Percentiles rank a stretch among this genome's conserved stretches.
Conservation (phyloP, 345 rosid genomes). For the Citrus inodora region DNA sequence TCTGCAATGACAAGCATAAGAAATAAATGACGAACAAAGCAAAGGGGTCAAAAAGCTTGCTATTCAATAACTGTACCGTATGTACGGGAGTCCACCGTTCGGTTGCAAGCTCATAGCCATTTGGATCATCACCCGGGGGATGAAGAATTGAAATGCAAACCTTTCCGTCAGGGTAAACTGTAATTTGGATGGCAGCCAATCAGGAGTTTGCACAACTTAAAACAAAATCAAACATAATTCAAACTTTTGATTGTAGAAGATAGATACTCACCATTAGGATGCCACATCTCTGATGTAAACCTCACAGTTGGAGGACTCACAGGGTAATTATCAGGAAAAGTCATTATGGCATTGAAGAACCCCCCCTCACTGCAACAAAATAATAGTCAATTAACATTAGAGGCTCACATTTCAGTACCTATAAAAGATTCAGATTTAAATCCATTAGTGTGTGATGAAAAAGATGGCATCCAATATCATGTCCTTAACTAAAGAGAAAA, state of each 20-base stretch:
- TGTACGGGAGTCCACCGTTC: slow-evolving; percentile 91
- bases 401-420: not conserved
- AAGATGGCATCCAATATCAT: not conserved
- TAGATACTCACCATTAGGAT: slow-evolving; percentile 67
- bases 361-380: slow-evolving; percentile 72
- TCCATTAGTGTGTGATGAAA: not conserved
- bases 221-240: not conserved
- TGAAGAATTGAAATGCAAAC: slow-evolving; percentile 93
- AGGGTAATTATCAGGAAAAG: slow-evolving; percentile 70
- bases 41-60: not conserved
- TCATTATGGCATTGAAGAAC: slow-evolving; percentile 75
- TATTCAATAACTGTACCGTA: slow-evolving; percentile 40
- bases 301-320: slow-evolving; percentile 67
- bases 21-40: not conserved
- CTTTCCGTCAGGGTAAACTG: slow-evolving; percentile 75
- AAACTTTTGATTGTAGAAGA: slow-evolving; percentile 1
- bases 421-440: not conserved
- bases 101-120: slow-evolving; percentile 85
- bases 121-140: slow-evolving; percentile 94
- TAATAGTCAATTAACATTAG: not conserved
- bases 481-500: not conserved
- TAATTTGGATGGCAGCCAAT: not conserved
- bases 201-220: slow-evolving; percentile 12
- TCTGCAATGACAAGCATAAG: not conserved
- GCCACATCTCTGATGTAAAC: slow-evolving; percentile 87